Evolutionary conservation across 305 asterid genomes (phyloP), one percentile per base, ranked within the genome.

Genomic region (Solanum hybrid): DNA sequence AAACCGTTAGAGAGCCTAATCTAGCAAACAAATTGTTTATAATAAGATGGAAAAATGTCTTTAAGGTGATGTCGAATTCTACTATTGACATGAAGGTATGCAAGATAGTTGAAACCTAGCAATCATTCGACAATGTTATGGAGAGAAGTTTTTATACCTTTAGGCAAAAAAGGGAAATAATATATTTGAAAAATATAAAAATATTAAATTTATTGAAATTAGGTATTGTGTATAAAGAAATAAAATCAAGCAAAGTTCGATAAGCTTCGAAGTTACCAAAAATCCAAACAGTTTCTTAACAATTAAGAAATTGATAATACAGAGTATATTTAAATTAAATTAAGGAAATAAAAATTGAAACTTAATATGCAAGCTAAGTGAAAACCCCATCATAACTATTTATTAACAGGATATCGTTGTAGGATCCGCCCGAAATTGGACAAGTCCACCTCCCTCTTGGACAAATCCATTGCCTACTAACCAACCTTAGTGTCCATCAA

Each of bases 21-120:
- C 81, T 69, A 8, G 95, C 91, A 69, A 94, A 31, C 35, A 85
- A 94, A 92, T 12, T 91, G 93, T 20, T 36, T 31, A 66, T 71
- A 93, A 91, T 92, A 93, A 1, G 3, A 32, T 1, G 95, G 96
- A 94, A 82, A 40, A 94, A 92, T 69, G 90, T 90, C 87, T 89
- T 93, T 96, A 96, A 94, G 1, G 92, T 93, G 10, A 20, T 1
- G 85, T 93, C 91, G 69, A 90, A 91, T 13, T 91, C 93, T 4
- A 93, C 91, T 1, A 94, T 94, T 3, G 90, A 88, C 88, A 87
- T 90, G 91, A 94, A 87, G 2, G 76, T 88, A 80, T 88, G 92
- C 7, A 94, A 93, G n/a, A 93, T 79, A 5, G 56, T 5, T 7
- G 95, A 89, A 31, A 89, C 90, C 92, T 88, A 10, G 91, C 90